Percentiles rank a stretch among this genome's conserved stretches.
These are phyloP conservation scores for Paragyromitra xinjiangensis DNA, from an alignment of 495 filamentous ascomycete genomes.

Conservation along the genomic window DNA sequence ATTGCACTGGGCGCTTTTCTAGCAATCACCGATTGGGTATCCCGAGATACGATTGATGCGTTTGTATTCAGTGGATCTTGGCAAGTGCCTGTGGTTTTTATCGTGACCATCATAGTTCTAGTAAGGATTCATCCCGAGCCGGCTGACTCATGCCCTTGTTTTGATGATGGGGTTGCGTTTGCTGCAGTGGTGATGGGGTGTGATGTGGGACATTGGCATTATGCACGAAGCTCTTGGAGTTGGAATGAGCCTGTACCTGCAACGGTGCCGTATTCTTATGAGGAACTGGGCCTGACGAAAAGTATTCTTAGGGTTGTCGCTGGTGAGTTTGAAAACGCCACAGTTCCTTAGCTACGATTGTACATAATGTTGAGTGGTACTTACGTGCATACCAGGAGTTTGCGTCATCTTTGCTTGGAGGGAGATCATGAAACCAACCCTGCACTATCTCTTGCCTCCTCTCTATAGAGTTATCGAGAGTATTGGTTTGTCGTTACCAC, in stretches of 20 bases:
- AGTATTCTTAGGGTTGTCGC: constrained; percentile 73
- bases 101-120: constrained; percentile 73
- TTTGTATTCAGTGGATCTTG: constrained; percentile 69
- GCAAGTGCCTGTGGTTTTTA: constrained; percentile 67
- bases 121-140: constrained; percentile 94
- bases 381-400: constrained; percentile 66
- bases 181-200: constrained; percentile 85
- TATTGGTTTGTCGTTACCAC: constrained; percentile 76
- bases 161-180: constrained; percentile 95
- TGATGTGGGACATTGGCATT: constrained; percentile 83
- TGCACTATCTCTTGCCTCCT: constrained; percentile 80
- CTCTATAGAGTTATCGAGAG: constrained; percentile 86
- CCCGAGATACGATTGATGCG: constrained; percentile 71
- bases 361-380: not conserved
- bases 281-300: constrained; percentile 69
- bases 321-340: constrained; percentile 42
- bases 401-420: constrained; percentile 87
- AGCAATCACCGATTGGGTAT: constrained; percentile 75
- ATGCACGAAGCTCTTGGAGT: constrained; percentile 65
- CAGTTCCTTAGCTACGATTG: not conserved
- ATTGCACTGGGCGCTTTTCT: constrained; percentile 74
- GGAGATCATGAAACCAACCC: constrained; percentile 80
- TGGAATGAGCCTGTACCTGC: constrained; percentile 69
- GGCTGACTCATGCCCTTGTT: constrained; percentile 95
- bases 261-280: constrained; percentile 71